These are phyloP conservation scores for Blastobotrys indianensis DNA, from an alignment of 1,139 yeast species.

Conservation along the genomic window DNA sequence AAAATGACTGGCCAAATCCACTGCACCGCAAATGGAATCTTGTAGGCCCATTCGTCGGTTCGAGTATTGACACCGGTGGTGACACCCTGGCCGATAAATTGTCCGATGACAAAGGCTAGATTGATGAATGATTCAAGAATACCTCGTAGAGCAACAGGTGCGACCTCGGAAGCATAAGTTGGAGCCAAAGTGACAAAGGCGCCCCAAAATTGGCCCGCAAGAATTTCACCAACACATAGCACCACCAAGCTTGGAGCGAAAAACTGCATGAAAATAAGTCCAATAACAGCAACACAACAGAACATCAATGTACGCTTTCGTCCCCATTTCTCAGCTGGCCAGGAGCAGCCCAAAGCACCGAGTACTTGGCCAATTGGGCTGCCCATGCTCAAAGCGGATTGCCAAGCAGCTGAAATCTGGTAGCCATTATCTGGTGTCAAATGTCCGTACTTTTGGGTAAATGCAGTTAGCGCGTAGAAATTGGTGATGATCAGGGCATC, in stretches of 20 bases:
- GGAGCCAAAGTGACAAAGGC: constrained; percentile 42
- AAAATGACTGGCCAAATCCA: constrained; percentile 53
- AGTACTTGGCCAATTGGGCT: constrained; percentile 25
- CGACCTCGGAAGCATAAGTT: constrained; percentile 44
- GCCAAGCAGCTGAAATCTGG: constrained; percentile 36
- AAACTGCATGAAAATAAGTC: constrained; percentile 40
- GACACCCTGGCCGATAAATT: constrained; percentile 40
- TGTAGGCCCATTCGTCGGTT: constrained; percentile 15
- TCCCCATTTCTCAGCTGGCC: constrained; percentile 42
- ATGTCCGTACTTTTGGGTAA: constrained; percentile 38
- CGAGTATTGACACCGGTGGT: constrained; percentile 31
- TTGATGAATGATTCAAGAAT: constrained; percentile 41
- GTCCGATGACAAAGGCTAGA: constrained; percentile 43
- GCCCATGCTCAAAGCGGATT: constrained; percentile 24
- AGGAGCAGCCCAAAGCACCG: constrained; percentile 21
- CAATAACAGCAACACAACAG: constrained; percentile 20
- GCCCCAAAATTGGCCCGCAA: constrained; percentile 45
- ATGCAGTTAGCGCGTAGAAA: constrained; percentile 42
- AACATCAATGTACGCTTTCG: constrained; percentile 43
- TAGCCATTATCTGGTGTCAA: constrained; percentile 31
- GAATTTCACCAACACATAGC: constrained; percentile 41
- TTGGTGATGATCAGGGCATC: constrained; percentile 39
- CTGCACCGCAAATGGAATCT: constrained; percentile 35
- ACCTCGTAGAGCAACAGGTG: constrained; percentile 41
- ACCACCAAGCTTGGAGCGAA: constrained; percentile 38